Conservation (phyloP, 1,139 yeast genomes). For the Eremothecium cymbalariae region DNA sequence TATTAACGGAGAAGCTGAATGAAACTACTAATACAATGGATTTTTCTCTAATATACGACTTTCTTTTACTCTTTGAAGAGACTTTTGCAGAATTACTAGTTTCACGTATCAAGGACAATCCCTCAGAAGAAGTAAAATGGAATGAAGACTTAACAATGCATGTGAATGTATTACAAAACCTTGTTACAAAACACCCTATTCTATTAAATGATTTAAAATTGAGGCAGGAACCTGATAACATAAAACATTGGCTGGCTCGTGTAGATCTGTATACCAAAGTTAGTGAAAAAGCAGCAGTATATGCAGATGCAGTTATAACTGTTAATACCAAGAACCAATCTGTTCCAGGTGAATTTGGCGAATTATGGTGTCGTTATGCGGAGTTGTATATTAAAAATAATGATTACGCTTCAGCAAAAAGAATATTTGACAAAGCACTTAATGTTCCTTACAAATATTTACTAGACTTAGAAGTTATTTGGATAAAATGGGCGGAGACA, state of each 20-base stretch:
- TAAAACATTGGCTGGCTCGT: conserved; percentile 63
- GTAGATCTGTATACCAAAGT: conserved; percentile 39
- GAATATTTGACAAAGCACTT: conserved; percentile 53
- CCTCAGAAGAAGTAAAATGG: conserved; percentile 13
- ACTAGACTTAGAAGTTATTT: conserved; percentile 60
- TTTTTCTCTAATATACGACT: conserved; percentile 57
- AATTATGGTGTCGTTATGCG: conserved; percentile 68
- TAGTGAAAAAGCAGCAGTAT: conserved; percentile 45
- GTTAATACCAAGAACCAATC: conserved; percentile 55
- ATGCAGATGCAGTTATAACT: conserved; percentile 56
- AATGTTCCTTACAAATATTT: conserved; percentile 60
- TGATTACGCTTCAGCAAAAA: conserved; percentile 50
- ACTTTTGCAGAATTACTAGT: conserved; percentile 36
- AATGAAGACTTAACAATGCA: conserved; percentile 34
- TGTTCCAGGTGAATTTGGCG: conserved; percentile 37
- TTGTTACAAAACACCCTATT: conserved; percentile 49
- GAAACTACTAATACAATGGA: conserved; percentile 49
- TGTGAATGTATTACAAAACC: conserved; percentile 45
- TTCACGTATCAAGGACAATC: conserved; percentile 26
- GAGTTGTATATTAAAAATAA: conserved; percentile 47
- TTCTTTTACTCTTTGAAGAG: conserved; percentile 58
- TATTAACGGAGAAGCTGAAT: conserved; percentile 27
- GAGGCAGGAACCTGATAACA: conserved; percentile 53
- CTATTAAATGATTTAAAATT: conserved; percentile 58
- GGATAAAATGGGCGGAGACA: conserved; percentile 68